Base-by-base conservation (phyloP, 2,329 filamentous ascomycete genomes). In the Ceratocystis eucalypticola region DNA sequence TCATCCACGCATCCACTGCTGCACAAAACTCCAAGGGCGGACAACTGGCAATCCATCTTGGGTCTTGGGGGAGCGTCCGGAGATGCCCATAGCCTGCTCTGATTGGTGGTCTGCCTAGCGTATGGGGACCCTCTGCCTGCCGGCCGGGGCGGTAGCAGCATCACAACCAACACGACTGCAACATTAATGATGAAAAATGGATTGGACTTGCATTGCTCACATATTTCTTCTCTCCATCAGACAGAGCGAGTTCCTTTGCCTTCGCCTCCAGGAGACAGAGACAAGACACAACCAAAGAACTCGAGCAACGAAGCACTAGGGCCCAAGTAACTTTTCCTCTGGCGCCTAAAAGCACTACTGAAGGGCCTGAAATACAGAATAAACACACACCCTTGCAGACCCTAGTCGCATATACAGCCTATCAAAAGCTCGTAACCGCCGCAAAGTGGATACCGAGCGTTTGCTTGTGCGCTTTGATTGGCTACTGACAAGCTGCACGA, bases 371-470 rank as follows among this genome's bases (percentile, higher is more conserved):
- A 59, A 59, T 30, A 17, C 53, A 59, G 48, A 30, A 12, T 37
- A 37, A 37, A 37, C 15, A 22, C 53, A 59, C 25, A 17, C 25
- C 53, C 53, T 30, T 30, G 53, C 53, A 59, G 53, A 33, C 15
- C 53, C 53, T 33, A 17, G 53, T 22, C 17, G 28, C 53, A 10
- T 1, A 22, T 1, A 17, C 8, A 30, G 25, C 53, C 28, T 59
- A 59, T 30, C 53, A 59, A 17, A 17, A 59, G 12, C 28, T 22
- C 15, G 33, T 17, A n/a, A 17, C 28, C n/a, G 53, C 15, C 7
- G 28, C n/a, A 59, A 59, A 59, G 53, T 59, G 53, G 53, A 59
- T 33, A 33, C 28, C 15, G 4, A 59, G 53, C 53, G 53, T 59
- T 59, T 59, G 53, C 53, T 8, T 59, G 53, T 30, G 53, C 12